Evolutionary conservation across 1,284 basidiomycete genomes (phyloP).

Genomic region (Tylopilus microsporus): DNA sequence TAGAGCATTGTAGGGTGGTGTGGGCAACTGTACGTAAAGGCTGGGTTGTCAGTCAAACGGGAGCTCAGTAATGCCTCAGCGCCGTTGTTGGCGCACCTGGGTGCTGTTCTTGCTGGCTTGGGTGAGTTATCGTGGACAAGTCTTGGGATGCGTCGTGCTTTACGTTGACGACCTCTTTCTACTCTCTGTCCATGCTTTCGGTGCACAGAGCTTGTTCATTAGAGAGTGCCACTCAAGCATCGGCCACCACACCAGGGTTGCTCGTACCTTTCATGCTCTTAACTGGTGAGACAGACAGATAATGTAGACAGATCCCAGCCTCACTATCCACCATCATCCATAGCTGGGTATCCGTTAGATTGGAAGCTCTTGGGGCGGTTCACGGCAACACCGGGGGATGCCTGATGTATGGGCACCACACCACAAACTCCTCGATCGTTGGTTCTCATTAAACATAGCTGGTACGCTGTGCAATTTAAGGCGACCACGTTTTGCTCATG

Average conservation of each 20-base stretch:
- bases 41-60: too few relatives aligned
- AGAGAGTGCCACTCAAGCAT: slow-evolving; percentile 31
- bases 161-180: too few relatives aligned
- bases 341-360: slow-evolving; percentile 52
- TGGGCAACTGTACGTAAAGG: too few relatives aligned
- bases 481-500: background rate
- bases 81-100: too few relatives aligned
- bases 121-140: too few relatives aligned
- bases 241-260: slow-evolving; percentile 45
- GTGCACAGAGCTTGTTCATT: too few relatives aligned
- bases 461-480: slow-evolving; percentile 40
- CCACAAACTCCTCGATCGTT: slow-evolving; percentile 39
- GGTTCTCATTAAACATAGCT: slow-evolving; percentile 50
- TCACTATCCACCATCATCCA: background rate
- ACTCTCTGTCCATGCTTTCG: slow-evolving; percentile 20
- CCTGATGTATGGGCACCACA: slow-evolving; percentile 30
- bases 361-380: slow-evolving; percentile 53
- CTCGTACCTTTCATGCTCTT: slow-evolving; percentile 49
- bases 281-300: too few relatives aligned
- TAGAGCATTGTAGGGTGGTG: too few relatives aligned
- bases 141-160: too few relatives aligned
- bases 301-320: too few relatives aligned
- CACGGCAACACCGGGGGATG: slow-evolving; percentile 49
- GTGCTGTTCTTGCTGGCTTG: too few relatives aligned
- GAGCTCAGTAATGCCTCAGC: too few relatives aligned